phyloP scores from a whole-genome alignment of 257 asterid genomes.

The Scutellaria baicalensis region DNA sequence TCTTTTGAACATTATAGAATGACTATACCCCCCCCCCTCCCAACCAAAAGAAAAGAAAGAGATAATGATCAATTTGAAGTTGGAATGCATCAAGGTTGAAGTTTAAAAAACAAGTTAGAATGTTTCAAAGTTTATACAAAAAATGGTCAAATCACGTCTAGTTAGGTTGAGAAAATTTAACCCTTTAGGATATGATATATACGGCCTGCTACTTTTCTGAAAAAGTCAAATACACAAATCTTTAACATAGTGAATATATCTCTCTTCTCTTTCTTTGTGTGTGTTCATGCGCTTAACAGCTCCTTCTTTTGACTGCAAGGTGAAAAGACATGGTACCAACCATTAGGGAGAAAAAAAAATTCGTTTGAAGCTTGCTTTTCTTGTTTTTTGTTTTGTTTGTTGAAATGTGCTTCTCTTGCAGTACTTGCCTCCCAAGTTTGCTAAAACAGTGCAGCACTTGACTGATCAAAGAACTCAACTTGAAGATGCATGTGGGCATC shows the following conservation, averaged over 20 bases:
- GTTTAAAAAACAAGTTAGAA: no score
- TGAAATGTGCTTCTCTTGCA: constrained; percentile 23
- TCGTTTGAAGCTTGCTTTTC: background rate
- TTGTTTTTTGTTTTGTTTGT: background rate
- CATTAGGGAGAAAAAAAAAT: background rate
- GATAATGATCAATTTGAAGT: no score
- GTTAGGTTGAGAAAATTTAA: no score
- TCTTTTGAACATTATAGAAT: no score
- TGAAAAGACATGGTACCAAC: no score
- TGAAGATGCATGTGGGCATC: constrained; percentile 43
- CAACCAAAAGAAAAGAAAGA: no score
- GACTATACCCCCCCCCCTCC: no score
- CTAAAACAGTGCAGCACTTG: constrained; percentile 20
- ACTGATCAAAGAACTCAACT: constrained; percentile 27
- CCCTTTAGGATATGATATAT: no score
- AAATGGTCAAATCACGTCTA: no score
- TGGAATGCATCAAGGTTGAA: no score
- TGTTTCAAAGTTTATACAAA: no score
- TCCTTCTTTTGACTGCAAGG: background rate
- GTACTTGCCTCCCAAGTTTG: constrained; percentile 62
- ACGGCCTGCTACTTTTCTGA: background rate
- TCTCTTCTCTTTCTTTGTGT: background rate
- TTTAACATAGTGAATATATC: background rate
- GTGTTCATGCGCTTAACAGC: no score
- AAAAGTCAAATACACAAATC: background rate